These are phyloP conservation scores for Gryganskiella cystojenkinii DNA, from an alignment of 192 early-diverging fungal genomes.

Conservation along the genomic window DNA sequence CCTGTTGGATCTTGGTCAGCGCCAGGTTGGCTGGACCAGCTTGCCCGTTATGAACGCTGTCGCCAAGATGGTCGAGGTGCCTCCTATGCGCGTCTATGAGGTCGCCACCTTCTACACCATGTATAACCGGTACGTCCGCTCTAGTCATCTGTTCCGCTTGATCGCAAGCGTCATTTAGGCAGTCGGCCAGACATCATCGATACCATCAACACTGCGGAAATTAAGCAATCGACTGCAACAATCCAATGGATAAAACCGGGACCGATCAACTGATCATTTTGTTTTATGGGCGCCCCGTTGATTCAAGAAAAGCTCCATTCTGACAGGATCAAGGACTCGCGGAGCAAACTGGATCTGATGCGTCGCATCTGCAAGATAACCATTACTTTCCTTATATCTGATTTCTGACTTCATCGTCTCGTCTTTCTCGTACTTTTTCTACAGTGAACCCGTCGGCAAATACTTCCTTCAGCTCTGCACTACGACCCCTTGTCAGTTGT, in stretches of 20 bases:
- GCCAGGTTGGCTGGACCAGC: constrained; percentile 94
- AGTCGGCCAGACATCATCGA: background rate
- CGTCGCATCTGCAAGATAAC: too few species aligned
- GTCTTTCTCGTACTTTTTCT: background rate
- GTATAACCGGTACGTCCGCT: constrained; percentile 91
- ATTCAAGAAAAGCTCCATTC: too few species aligned
- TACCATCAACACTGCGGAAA: too few species aligned
- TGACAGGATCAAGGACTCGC: too few species aligned
- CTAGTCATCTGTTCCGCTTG: background rate
- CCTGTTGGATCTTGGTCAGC: constrained; percentile 93
- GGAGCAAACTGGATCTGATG: too few species aligned
- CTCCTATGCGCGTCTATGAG: constrained; percentile 99
- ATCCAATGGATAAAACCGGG: too few species aligned
- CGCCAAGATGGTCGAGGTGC: constrained; percentile 92
- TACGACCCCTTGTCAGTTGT: constrained; percentile 97
- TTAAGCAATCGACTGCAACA: background rate
- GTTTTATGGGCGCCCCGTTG: too few species aligned
- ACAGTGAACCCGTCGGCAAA: constrained; percentile 95
- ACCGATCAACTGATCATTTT: too few species aligned
- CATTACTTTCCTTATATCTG: too few species aligned
- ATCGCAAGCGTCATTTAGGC: background rate
- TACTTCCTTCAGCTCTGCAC: constrained; percentile 99
- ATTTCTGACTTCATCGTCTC: too few species aligned
- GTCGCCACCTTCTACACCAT: constrained; percentile 99
- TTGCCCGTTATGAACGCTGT: constrained; percentile 98